Conservation (phyloP, 371 early-diverging fungal species). For the Mucor saturninus region DNA sequence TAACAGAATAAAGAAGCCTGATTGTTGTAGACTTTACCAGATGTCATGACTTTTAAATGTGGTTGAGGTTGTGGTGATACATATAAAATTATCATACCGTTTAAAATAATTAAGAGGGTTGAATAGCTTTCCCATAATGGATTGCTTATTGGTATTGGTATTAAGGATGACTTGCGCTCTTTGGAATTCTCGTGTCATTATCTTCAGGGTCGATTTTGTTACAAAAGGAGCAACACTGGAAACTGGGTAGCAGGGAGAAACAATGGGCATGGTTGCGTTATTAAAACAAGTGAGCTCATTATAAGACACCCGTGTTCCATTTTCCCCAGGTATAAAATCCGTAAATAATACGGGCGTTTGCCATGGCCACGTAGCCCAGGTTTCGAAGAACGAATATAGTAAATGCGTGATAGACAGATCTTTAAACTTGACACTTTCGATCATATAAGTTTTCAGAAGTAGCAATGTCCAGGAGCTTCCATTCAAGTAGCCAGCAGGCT, state of each 20-base stretch:
- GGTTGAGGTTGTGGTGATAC: slow-evolving; percentile 29
- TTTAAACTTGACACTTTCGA: neutral
- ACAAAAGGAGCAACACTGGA: slow-evolving; percentile 36
- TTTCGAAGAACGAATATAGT: slow-evolving; percentile 31
- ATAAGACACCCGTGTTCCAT: slow-evolving; percentile 15
- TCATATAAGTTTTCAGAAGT: slow-evolving; percentile 39
- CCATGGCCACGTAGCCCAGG: slow-evolving; percentile 49
- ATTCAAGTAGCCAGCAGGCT: slow-evolving; percentile 47
- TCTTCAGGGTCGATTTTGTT: slow-evolving; percentile 33
- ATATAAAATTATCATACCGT: slow-evolving; percentile 34
- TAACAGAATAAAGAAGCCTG: no score
- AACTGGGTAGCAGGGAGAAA: slow-evolving; percentile 50
- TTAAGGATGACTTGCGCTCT: slow-evolving; percentile 20
- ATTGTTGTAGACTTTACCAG: slow-evolving; percentile 28
- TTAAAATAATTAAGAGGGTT: slow-evolving; percentile 28
- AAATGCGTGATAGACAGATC: slow-evolving; percentile 18
- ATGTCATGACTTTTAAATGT: slow-evolving; percentile 37
- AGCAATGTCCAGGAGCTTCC: slow-evolving; percentile 41
- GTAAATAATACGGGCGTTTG: slow-evolving; percentile 40
- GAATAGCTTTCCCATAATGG: slow-evolving; percentile 32
- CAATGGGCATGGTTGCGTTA: slow-evolving; percentile 43
- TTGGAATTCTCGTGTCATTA: slow-evolving; percentile 35
- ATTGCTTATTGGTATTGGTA: neutral
- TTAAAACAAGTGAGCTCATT: slow-evolving; percentile 27
- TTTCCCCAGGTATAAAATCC: slow-evolving; percentile 29